These are phyloP conservation scores for Piloderma croceum DNA, from an alignment of 768 basidiomycete genomes.

Conservation along the genomic window DNA sequence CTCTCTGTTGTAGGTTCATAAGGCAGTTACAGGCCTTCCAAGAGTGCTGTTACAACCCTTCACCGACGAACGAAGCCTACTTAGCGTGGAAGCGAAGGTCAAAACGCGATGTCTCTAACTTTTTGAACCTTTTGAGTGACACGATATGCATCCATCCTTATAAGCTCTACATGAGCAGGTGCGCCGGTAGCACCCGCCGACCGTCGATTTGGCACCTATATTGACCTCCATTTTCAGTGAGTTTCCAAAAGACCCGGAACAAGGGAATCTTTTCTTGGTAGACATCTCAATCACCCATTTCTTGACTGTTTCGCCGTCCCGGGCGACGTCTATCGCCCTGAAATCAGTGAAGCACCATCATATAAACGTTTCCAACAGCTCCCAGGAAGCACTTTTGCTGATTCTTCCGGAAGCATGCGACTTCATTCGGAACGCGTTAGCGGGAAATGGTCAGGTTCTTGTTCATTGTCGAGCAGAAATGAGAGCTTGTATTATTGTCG, in stretches of 20 bases:
- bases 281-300: slow-evolving; percentile 51
- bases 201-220: not conserved
- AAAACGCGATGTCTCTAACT: slow-evolving; percentile 46
- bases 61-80: slow-evolving; percentile 39
- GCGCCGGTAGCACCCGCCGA: too few relatives aligned
- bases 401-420: slow-evolving; percentile 40
- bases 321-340: slow-evolving; percentile 29
- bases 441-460: slow-evolving; percentile 41
- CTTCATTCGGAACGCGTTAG: slow-evolving; percentile 40
- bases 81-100: slow-evolving; percentile 54
- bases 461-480: slow-evolving; percentile 51
- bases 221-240: slow-evolving; percentile 32
- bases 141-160: slow-evolving; percentile 47
- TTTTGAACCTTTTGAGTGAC: slow-evolving; percentile 46
- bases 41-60: slow-evolving; percentile 44
- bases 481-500: slow-evolving; percentile 47
- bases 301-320: slow-evolving; percentile 50
- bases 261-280: slow-evolving; percentile 44
- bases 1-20: slow-evolving; percentile 49
- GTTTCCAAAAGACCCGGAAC: slow-evolving; percentile 48
- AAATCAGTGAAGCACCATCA: slow-evolving; percentile 35
- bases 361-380: slow-evolving; percentile 35
- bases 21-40: slow-evolving; percentile 53
- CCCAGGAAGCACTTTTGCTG: slow-evolving; percentile 37
- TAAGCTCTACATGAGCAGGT: slow-evolving; percentile 50